Percentiles rank a stretch among this genome's conserved stretches.
These are phyloP conservation scores for Chaetomiaceae sp. DNA, from an alignment of 2,329 filamentous ascomycete genomes.

Conservation along the genomic window DNA sequence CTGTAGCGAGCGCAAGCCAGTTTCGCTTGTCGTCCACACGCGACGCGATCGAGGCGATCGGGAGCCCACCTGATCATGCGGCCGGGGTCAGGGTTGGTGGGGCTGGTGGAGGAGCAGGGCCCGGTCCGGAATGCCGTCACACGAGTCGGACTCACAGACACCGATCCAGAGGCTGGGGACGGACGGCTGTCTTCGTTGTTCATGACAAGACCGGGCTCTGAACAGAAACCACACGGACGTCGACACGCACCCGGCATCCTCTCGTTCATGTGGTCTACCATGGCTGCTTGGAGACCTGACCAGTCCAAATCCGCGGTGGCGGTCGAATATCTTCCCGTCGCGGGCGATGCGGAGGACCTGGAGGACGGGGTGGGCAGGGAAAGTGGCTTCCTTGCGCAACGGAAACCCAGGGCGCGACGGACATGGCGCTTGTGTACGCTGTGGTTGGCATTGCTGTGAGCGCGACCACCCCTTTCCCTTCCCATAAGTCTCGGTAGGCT, in stretches of 20 bases:
- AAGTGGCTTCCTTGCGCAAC: neutral
- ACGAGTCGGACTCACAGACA: neutral
- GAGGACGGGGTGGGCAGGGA: neutral
- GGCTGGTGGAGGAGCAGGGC: conserved; percentile 6
- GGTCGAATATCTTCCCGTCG: conserved; percentile 6
- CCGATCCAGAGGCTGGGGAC: neutral
- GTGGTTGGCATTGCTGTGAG: conserved; percentile 7
- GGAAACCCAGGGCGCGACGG: neutral
- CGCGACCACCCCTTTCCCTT: too few relatives aligned
- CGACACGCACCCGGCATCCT: neutral
- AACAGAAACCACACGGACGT: neutral
- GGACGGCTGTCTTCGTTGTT: neutral
- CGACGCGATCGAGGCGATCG: too few relatives aligned
- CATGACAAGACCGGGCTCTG: neutral
- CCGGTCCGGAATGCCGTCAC: conserved; percentile 1
- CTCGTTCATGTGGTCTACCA: conserved; percentile 4
- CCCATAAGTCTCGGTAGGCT: too few relatives aligned
- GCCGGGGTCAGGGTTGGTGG: conserved; percentile 5
- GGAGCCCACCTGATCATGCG: conserved; percentile 2
- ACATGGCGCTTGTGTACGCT: conserved; percentile 2
- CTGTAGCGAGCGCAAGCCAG: too few relatives aligned
- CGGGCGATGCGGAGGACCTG: conserved; percentile 1
- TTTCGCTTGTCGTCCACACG: neutral
- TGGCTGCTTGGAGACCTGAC: conserved; percentile 9
- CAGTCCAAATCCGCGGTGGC: conserved; percentile 1